Base-by-base conservation (phyloP, 192 early-diverging fungal species). In the Gonapodya prolifera region DNA sequence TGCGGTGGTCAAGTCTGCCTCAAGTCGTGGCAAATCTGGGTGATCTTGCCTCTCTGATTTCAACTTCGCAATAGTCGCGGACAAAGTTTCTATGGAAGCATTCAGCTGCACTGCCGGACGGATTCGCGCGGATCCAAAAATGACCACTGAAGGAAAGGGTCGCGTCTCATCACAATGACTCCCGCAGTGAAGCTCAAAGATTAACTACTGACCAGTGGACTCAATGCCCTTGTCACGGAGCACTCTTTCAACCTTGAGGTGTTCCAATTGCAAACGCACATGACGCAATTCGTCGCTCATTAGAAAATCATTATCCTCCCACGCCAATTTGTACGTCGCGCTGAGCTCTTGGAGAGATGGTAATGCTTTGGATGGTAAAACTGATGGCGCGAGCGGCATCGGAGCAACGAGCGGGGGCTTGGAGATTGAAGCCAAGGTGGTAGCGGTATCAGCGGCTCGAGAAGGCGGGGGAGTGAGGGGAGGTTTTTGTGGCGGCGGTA, bases 91-190 rank as follows among this genome's bases (percentile, higher is more conserved):
- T 23, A 79, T 33, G 28, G 61, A 23, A 34, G 30, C 35, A 1
- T 77, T 18, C 23, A 76, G 75, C 30, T 8, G 34, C 1, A 17
- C 69, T 34, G 30, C 13, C n/a, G 76, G 76, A 1, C 77, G 69
- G 30, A 81, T 78, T 45, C 82, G 73, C 1, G 82, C 82, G 33
- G 78, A 76, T 2, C 82, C 82, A 78, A 83, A 83, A 17, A 83
- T 80, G 0, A 83, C 82, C n/a, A 83, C 74, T 61, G 45, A 61
- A 61, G 8, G 45, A 61, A 23, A 23, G 8, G 8, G 45, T n/a
- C n/a, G n/a, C n/a, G n/a, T n/a, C n/a, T n/a, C n/a, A n/a, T n/a
- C n/a, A n/a, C n/a, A n/a, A n/a, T n/a, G n/a, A n/a, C n/a, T n/a
- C n/a, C n/a, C n/a, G n/a, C n/a, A n/a, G n/a, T n/a, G n/a, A n/a